These are phyloP conservation scores for Yarrowia hollandica DNA, from an alignment of 805 yeast genomes.

Conservation along the genomic window DNA sequence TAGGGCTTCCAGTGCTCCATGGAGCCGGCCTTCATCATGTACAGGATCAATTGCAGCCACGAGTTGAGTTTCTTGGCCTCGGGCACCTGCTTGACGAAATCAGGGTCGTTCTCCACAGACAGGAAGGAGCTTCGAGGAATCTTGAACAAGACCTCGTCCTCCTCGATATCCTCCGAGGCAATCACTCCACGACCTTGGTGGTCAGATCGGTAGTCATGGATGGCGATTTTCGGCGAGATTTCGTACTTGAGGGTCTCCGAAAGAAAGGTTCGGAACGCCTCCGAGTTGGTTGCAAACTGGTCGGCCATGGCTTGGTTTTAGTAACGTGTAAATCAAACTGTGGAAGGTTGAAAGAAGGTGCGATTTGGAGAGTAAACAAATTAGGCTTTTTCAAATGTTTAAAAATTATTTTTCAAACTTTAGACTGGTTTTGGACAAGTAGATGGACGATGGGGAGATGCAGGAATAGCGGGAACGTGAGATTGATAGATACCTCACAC, in stretches of 20 bases:
- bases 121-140: slow-evolving; percentile 63
- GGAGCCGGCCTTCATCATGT: slow-evolving; percentile 61
- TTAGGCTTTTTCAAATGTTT: too few relatives aligned
- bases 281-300: slow-evolving; percentile 42
- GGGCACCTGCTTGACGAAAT: slow-evolving; percentile 34
- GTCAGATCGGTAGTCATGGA: slow-evolving; percentile 58
- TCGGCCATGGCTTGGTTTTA: slow-evolving; percentile 2
- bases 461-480: too few relatives aligned
- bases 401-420: slow-evolving; percentile 6
- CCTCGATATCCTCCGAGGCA: slow-evolving; percentile 59
- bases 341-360: too few relatives aligned
- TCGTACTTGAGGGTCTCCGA: slow-evolving; percentile 36
- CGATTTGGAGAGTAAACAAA: slow-evolving; percentile 8
- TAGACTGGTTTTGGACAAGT: too few relatives aligned
- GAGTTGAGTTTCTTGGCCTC: slow-evolving; percentile 42
- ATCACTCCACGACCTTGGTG: slow-evolving; percentile 78
- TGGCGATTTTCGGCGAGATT: slow-evolving; percentile 56
- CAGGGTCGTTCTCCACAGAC: slow-evolving; percentile 57
- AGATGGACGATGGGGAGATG: too few relatives aligned
- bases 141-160: slow-evolving; percentile 65
- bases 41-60: slow-evolving; percentile 78
- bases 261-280: slow-evolving; percentile 45
- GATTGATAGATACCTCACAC: too few relatives aligned
- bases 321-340: too few relatives aligned
- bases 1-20: slow-evolving; percentile 68